A percentile compares a stretch with the other conserved stretches of the same genome.
Conservation (phyloP, 2,329 filamentous ascomycete species). For the Neurospora sp. region DNA sequence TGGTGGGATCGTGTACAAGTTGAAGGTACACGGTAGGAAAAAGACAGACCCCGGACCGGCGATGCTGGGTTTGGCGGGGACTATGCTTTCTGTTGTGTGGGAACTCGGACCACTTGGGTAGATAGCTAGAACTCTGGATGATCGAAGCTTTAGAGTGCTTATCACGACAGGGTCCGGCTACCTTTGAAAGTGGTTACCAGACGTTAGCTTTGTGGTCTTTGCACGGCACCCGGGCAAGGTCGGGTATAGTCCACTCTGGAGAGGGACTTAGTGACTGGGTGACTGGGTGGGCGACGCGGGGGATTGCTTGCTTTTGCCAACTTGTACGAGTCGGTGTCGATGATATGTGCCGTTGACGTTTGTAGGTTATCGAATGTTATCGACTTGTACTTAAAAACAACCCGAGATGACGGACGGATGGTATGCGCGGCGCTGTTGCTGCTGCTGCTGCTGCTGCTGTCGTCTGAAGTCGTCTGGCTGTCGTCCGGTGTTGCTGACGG, state of each 20-base stretch:
- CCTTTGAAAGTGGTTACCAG: neutral
- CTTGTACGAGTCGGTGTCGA: neutral
- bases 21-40: neutral
- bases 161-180: neutral
- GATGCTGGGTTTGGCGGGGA: neutral
- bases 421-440: neutral
- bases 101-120: neutral
- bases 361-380: neutral
- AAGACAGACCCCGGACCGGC: neutral
- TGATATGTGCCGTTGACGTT: neutral
- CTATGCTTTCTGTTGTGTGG: neutral
- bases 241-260: neutral
- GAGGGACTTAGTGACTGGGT: neutral
- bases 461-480: conserved; percentile 7
- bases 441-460: conserved; percentile 11
- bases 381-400: neutral
- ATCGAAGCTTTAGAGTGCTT: neutral
- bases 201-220: neutral
- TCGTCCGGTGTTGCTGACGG: neutral
- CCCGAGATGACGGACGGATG: neutral
- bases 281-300: neutral
- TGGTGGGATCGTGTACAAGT: neutral
- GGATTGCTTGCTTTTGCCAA: neutral
- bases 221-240: neutral
- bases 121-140: neutral